A percentile compares a stretch with the other conserved stretches of the same genome.
Conservation (phyloP, 345 rosid species). For the Capsella bursapastoris region DNA sequence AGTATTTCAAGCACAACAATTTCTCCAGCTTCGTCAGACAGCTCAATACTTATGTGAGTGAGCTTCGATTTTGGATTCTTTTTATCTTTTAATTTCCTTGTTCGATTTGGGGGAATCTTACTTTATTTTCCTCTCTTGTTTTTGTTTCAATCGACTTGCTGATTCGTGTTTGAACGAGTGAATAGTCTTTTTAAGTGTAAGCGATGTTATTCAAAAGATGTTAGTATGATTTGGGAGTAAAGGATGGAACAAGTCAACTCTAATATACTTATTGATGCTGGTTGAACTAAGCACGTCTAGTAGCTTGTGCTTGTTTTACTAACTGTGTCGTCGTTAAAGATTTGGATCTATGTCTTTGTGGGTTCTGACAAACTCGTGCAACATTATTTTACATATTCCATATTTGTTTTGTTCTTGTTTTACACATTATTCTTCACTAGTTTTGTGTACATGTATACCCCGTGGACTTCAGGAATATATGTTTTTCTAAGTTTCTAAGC, state of each 20-base stretch:
- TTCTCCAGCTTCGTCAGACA: slow-evolving; percentile 71
- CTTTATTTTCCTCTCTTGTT: not conserved
- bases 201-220: too few species aligned
- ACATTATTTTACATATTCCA: not conserved
- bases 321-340: not conserved
- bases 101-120: slow-evolving; percentile 11
- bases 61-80: slow-evolving; percentile 8
- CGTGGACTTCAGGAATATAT: not conserved
- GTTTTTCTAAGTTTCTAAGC: slow-evolving; percentile 3
- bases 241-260: too few species aligned
- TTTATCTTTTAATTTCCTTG: not conserved
- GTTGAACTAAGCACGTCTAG: not conserved
- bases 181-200: not conserved
- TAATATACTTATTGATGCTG: not conserved
- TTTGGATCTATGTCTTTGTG: slow-evolving; percentile 21
- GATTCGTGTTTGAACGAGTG: not conserved
- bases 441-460: slow-evolving; percentile 17
- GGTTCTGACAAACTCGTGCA: not conserved
- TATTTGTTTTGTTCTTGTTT: slow-evolving; percentile 19
- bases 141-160: not conserved
- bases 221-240: too few species aligned
- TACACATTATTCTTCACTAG: slow-evolving; percentile 21
- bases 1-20: slow-evolving; percentile 67
- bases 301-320: not conserved
- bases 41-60: slow-evolving; percentile 69